Conservation (phyloP, 495 filamentous ascomycete genomes). For the Penicillium dipodomyicola region DNA sequence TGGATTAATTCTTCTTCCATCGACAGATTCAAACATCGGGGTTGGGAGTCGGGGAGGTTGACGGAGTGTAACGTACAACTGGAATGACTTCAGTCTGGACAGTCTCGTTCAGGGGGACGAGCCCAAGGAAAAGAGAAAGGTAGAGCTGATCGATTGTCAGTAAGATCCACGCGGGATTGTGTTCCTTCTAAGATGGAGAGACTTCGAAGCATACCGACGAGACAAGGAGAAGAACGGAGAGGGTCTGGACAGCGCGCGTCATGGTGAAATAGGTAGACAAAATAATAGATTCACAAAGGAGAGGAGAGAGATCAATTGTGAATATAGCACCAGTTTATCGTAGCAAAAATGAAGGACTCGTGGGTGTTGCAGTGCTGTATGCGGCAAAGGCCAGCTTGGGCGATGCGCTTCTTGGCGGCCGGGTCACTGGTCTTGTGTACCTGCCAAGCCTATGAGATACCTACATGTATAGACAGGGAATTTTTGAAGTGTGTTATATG, state of each 20-base stretch:
- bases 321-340: neutral
- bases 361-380: slow-evolving; percentile 6
- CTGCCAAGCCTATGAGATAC: neutral
- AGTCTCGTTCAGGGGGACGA: slow-evolving; percentile 77
- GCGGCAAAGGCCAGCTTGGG: slow-evolving; percentile 14
- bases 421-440: slow-evolving; percentile 5
- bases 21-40: slow-evolving; percentile 2
- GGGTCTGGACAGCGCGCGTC: slow-evolving; percentile 92
- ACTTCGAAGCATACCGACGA: slow-evolving; percentile 64
- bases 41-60: neutral
- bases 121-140: slow-evolving; percentile 76
- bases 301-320: slow-evolving; percentile 8
- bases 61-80: slow-evolving; percentile 42
- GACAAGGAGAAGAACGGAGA: slow-evolving; percentile 80
- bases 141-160: slow-evolving; percentile 63
- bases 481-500: neutral
- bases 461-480: neutral
- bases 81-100: slow-evolving; percentile 54
- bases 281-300: slow-evolving; percentile 11
- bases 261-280: slow-evolving; percentile 47
- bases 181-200: neutral
- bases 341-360: slow-evolving; percentile 13
- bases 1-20: neutral
- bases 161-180: neutral
- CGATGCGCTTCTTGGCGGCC: slow-evolving; percentile 15